Percentiles rank a stretch among this genome's conserved stretches.
These are phyloP conservation scores for Chlamydomonas incerta DNA, from an alignment of 139 green algal genomes.

Conservation along the genomic window DNA sequence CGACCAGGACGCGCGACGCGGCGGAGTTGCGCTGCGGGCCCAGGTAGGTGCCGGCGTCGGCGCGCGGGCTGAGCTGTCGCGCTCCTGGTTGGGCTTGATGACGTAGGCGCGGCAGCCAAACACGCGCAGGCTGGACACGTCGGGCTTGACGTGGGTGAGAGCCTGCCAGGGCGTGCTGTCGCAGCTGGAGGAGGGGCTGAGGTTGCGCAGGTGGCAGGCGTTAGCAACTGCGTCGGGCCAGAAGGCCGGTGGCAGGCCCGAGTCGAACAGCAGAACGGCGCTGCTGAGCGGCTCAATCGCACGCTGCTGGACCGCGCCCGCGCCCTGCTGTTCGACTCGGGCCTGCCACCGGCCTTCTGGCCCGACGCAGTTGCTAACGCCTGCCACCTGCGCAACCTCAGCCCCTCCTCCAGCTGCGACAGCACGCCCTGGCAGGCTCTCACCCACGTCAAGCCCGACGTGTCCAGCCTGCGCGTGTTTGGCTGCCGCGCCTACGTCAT, in stretches of 20 bases:
- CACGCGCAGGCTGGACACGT: conserved; percentile 41
- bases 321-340: conserved; percentile 11
- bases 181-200: background rate
- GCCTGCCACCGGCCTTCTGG: conserved; percentile 2
- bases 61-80: too few species aligned
- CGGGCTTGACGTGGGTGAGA: background rate
- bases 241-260: background rate
- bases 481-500: too few species aligned
- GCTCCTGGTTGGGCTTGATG: too few species aligned
- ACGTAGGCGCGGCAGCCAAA: too few species aligned
- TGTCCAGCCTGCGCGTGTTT: conserved; percentile 49
- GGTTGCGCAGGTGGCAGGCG: background rate
- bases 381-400: background rate
- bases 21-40: too few species aligned
- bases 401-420: background rate
- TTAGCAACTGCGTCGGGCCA: background rate
- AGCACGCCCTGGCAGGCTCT: conserved; percentile 8
- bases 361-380: background rate
- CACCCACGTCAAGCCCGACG: background rate
- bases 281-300: conserved; percentile 43
- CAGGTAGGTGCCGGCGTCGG: too few species aligned
- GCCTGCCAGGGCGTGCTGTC: background rate
- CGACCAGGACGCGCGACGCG: too few species aligned
- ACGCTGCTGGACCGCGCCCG: conserved; percentile 39
- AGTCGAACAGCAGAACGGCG: conserved; percentile 16